Conservation (phyloP, 148 eudicot genomes). For the Rhododendron vialii region DNA sequence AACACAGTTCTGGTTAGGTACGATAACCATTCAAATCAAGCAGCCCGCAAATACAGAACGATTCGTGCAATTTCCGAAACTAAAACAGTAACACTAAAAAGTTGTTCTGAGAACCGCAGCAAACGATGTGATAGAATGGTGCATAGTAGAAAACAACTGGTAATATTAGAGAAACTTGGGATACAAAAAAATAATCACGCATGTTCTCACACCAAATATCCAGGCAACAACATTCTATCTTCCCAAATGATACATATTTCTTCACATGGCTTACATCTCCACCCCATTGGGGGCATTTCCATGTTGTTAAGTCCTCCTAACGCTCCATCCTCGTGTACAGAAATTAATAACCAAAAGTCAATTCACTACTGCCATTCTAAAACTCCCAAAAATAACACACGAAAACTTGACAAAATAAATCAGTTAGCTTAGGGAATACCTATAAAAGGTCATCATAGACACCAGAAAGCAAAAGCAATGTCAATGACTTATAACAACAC, state of each 20-base stretch:
- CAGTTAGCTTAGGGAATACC: not conserved
- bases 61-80: not conserved
- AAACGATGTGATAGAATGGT: not conserved
- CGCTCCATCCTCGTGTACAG: not conserved
- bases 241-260: not conserved
- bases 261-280: not conserved
- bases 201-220: not conserved
- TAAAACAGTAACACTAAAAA: not conserved
- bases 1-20: not conserved
- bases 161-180: not conserved
- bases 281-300: not conserved
- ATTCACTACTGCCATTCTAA: not conserved
- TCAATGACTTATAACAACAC: not conserved
- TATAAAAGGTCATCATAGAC: not conserved
- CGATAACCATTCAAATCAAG: not conserved
- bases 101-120: not conserved
- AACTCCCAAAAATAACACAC: not conserved
- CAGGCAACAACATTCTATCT: not conserved
- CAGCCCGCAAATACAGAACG: not conserved
- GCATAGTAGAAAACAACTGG: not conserved
- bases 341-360: not conserved
- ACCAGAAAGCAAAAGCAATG: not conserved
- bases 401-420: not conserved
- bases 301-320: not conserved
- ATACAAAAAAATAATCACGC: not conserved